Evolutionary conservation across 805 yeast species (phyloP).

Genomic region (Lachancea meyersii): DNA sequence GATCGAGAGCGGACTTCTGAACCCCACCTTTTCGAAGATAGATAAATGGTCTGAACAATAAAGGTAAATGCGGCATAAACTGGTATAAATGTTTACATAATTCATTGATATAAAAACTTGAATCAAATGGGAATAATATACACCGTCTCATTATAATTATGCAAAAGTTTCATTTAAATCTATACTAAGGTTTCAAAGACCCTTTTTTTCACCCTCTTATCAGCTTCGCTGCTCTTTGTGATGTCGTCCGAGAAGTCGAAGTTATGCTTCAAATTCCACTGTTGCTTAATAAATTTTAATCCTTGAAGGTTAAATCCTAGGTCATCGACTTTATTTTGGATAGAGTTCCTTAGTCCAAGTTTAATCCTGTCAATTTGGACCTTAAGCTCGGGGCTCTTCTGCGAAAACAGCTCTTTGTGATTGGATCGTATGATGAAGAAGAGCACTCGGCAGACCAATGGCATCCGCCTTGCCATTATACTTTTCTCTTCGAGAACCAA

Average conservation of each 20-base stretch:
- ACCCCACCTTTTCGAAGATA: constrained; percentile 1
- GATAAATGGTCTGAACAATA: neutral
- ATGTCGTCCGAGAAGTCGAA: constrained; percentile 56
- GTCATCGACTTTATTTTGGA: constrained; percentile 47
- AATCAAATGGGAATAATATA: neutral
- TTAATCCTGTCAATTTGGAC: constrained; percentile 60
- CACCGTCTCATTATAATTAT: neutral
- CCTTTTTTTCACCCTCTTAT: constrained; percentile 59
- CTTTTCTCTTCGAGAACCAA: constrained; percentile 56
- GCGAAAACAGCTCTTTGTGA: constrained; percentile 69
- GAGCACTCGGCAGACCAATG: constrained; percentile 66
- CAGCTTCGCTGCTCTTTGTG: constrained; percentile 41
- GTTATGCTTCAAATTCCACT: constrained; percentile 74
- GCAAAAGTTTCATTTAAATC: neutral
- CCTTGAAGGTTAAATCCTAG: constrained; percentile 86
- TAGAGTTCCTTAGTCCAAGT: constrained; percentile 49
- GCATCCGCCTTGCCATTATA: constrained; percentile 46
- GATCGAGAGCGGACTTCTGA: constrained; percentile 4
- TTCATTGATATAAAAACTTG: neutral
- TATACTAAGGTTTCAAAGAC: constrained; percentile 49
- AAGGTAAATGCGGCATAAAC: neutral
- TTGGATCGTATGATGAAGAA: constrained; percentile 69
- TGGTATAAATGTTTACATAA: neutral
- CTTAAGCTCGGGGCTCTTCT: constrained; percentile 58
- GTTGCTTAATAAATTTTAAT: constrained; percentile 60